A percentile compares a stretch with the other conserved stretches of the same genome.
Evolutionary conservation across 495 filamentous ascomycete genomes (phyloP).

Genomic region (Daldinia caldariorum): DNA sequence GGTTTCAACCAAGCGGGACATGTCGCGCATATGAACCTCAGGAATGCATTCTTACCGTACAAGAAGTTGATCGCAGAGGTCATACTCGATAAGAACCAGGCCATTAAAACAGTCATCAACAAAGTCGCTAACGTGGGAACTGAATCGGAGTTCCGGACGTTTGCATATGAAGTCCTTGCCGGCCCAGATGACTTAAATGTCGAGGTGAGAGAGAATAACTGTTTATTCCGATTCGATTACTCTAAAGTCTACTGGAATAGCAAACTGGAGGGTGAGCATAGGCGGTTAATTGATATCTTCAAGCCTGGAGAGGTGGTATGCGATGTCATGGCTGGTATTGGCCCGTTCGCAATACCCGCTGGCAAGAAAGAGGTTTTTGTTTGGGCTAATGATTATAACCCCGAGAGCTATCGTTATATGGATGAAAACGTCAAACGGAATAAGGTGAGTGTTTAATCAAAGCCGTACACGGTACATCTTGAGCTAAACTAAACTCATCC

Average conservation of each 20-base stretch:
- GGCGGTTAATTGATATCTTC: slow-evolving; percentile 80
- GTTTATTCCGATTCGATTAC: slow-evolving; percentile 76
- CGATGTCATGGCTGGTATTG: slow-evolving; percentile 98
- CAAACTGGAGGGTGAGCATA: slow-evolving; percentile 87
- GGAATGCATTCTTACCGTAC: slow-evolving; percentile 79
- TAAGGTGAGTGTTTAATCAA: slow-evolving; percentile 64
- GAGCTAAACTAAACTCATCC: slow-evolving; percentile 8
- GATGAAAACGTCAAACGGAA: slow-evolving; percentile 75
- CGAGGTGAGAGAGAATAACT: slow-evolving; percentile 70
- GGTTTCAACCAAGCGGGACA: slow-evolving; percentile 91
- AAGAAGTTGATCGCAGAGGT: slow-evolving; percentile 85
- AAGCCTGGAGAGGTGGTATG: slow-evolving; percentile 85
- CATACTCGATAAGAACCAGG: slow-evolving; percentile 83
- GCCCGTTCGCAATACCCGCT: slow-evolving; percentile 92
- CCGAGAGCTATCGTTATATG: slow-evolving; percentile 80
- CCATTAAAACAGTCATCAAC: slow-evolving; percentile 89
- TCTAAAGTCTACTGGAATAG: slow-evolving; percentile 98
- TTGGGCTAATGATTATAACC: slow-evolving; percentile 97
- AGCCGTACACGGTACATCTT: slow-evolving; percentile 5
- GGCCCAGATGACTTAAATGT: slow-evolving; percentile 84
- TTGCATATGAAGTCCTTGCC: slow-evolving; percentile 89
- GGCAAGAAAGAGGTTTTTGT: slow-evolving; percentile 92
- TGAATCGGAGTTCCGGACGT: slow-evolving; percentile 88
- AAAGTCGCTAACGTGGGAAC: slow-evolving; percentile 89
- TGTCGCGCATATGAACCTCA: slow-evolving; percentile 92